Base-by-base conservation (phyloP, 1,284 basidiomycete species). In the Irpex lacteus region DNA sequence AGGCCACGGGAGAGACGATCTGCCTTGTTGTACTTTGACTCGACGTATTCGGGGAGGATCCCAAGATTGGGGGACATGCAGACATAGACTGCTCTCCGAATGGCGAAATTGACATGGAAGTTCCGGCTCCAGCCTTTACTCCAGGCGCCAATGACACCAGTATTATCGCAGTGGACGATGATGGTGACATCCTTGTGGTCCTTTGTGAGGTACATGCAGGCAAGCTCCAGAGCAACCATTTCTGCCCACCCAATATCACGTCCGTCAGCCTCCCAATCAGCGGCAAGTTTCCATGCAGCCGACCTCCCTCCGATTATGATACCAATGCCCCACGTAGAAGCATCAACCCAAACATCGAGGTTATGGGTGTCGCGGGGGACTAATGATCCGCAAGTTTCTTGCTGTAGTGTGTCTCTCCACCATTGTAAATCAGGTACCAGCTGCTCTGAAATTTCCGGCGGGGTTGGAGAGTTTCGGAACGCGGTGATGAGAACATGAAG, bases 161-260 rank as follows among this genome's bases (percentile, higher is more conserved):
- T 64, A 67, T 82, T 81, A 68, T 82, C 78, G 0, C 75, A 74
- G 11, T 74, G 68, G 3, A 81, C 65, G 0, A 73, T 54, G 3
- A 81, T 18, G n/a, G 49, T 8, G 3, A 36, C 49, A 15, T 65
- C 56, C 5, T n/a, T 5, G 11, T 34, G 21, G 4, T 65, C 15
- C 15, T 61, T 6, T 36, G 21, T 50, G 2, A 72, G 18, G 7
- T 60, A 54, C 2, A 59, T 59, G 0, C 73, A 60, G 0, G 69
- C 66, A 1, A 80, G 66, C 64, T 81, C 76, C 2, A 81, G 68
- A 0, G 76, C 79, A 0, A 80, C 67, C 52, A 77, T 73, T 65
- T 82, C 78, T 0, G 73, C 79, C 79, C 79, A 82, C 2, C 76
- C 72, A 54, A 80, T 81, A 59, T 77, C 71, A 4, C 71, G 59